Percentiles rank a stretch among this genome's conserved stretches.
Evolutionary conservation across 306 rosid species (phyloP).

Genomic region (Hippophae tibetana): DNA sequence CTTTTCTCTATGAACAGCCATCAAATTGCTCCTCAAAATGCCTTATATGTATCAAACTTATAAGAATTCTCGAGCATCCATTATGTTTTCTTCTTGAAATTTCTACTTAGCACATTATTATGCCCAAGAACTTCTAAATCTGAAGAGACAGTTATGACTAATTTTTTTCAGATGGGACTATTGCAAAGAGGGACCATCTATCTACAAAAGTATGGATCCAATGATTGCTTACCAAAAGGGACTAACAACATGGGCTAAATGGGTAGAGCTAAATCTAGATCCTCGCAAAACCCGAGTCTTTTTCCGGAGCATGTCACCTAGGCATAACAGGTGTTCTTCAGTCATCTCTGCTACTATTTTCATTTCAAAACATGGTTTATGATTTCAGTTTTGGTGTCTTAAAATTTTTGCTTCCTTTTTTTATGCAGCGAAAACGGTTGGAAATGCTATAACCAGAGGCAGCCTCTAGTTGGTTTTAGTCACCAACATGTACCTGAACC

Average conservation of each 20-base stretch:
- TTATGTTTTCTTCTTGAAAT: background rate
- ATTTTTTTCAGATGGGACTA: constrained; percentile 76
- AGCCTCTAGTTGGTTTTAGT: constrained; percentile 67
- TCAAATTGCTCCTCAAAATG: too few species aligned
- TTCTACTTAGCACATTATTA: too few species aligned
- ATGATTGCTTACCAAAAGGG: constrained; percentile 95
- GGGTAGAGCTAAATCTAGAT: constrained; percentile 78
- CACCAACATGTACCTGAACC: constrained; percentile 73
- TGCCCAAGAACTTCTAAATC: background rate
- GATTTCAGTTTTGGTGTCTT: background rate
- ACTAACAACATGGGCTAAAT: constrained; percentile 92
- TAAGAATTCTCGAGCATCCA: too few species aligned
- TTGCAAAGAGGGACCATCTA: constrained; percentile 60
- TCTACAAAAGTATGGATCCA: constrained; percentile 58
- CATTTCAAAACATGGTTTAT: background rate
- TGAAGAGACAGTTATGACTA: background rate
- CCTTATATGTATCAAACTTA: too few species aligned
- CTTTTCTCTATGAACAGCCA: too few species aligned
- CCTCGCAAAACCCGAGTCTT: constrained; percentile 55
- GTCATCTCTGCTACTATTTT: background rate
- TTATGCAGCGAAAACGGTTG: constrained; percentile 73
- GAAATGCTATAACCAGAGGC: constrained; percentile 83
- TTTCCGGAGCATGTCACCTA: constrained; percentile 91
- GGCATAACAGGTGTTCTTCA: constrained; percentile 71
- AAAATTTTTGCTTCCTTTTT: background rate